Base-by-base conservation (phyloP, 1,284 basidiomycete species). In the Cryptococcus amylolentus region DNA sequence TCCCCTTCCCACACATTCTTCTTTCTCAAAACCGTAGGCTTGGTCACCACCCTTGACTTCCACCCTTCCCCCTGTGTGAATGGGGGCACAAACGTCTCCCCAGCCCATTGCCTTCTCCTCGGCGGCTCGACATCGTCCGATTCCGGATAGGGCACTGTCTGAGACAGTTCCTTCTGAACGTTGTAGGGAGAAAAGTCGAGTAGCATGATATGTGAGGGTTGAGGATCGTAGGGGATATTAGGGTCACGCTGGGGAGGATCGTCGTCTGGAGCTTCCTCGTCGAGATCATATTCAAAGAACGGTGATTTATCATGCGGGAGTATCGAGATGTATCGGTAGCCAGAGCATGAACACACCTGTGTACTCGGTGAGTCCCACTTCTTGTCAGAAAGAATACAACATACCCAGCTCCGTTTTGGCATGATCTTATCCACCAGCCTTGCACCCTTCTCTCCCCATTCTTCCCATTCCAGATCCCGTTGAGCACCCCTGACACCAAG, bases 271-370 rank as follows among this genome's bases (percentile, higher is more conserved):
- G 62, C 58, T 26, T 60, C 53, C 5, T 53, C 57, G 7, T 53
- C 57, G 28, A 27, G 10, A 14, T 52, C 45, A 41, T 42, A 40
- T 10, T 38, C 42, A 8, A 5, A 28, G 49, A 28, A 46, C 9
- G 44, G 44, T 9, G 44, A 54, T 50, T 28, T 57, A 48, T 6
- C 14, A 7, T n/a, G 40, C 38, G 23, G 52, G 52, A 23, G 49
- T 38, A 72, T 62, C 3, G 70, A 69, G 43, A 71, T 64, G 50
- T 65, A 75, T 40, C 76, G 69, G 55, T 76, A 77, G 5, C 75
- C 76, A 6, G 73, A 71, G 47, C 73, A 76, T 13, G 71, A 72
- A 60, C 75, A 76, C 38, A 77, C 74, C 69, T 75, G 59, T 14
- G 31, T 37, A n/a, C n/a, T 40, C 18, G 40, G 20, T 52, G 53